These are phyloP conservation scores for Clonostachys rhizophaga DNA, from an alignment of 2,329 filamentous ascomycete species.

Conservation along the genomic window DNA sequence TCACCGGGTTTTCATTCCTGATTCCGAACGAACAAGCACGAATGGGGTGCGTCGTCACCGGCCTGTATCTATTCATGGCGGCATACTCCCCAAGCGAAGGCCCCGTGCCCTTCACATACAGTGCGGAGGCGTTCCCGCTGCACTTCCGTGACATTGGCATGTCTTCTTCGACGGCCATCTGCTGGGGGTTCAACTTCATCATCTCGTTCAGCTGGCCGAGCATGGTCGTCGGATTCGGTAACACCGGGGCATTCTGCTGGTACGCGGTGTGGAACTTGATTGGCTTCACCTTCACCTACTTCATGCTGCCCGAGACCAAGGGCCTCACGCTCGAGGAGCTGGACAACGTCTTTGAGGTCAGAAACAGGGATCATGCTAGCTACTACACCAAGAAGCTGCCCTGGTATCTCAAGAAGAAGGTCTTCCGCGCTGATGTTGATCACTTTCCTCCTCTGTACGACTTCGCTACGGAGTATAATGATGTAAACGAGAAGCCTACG, in stretches of 20 bases:
- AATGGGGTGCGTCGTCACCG: constrained; percentile 25
- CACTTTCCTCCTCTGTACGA: constrained; percentile 22
- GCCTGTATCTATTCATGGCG: constrained; percentile 32
- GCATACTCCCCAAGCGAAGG: constrained; percentile 47
- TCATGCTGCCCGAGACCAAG: constrained; percentile 27
- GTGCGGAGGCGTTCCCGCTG: constrained; percentile 52
- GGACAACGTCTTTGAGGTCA: constrained; percentile 22
- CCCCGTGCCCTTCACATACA: constrained; percentile 56
- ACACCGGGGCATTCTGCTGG: constrained; percentile 29
- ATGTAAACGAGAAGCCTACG: neutral
- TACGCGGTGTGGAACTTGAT: constrained; percentile 29
- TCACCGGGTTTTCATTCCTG: constrained; percentile 44
- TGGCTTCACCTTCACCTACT: constrained; percentile 23
- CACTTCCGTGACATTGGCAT: constrained; percentile 52
- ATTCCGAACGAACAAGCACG: constrained; percentile 19
- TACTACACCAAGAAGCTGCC: constrained; percentile 23
- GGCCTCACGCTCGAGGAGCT: constrained; percentile 25
- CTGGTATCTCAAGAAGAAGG: constrained; percentile 22
- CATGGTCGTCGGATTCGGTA: constrained; percentile 11
- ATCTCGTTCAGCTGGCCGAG: constrained; percentile 26
- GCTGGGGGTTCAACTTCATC: constrained; percentile 33
- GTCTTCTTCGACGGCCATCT: constrained; percentile 36
- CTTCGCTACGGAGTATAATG: constrained; percentile 11
- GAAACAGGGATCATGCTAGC: constrained; percentile 18
- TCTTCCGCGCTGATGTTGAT: constrained; percentile 16